Evolutionary conservation across 495 filamentous ascomycete species (phyloP), one percentile per base, ranked within the genome.

Genomic region (Talaromyces adpressus): DNA sequence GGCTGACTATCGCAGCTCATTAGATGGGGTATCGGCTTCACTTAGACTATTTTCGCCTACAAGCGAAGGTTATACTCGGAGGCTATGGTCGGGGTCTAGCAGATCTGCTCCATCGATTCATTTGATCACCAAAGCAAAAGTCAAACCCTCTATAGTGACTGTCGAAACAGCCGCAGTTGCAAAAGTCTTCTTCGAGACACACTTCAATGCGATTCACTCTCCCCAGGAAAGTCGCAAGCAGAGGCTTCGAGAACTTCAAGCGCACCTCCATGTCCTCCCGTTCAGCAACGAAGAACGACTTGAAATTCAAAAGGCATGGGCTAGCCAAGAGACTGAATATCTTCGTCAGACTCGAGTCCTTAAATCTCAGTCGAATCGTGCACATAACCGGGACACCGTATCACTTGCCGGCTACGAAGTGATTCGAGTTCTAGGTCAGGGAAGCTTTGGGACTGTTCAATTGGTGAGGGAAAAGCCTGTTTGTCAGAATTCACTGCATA

Each of bases 371-470:
- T 82, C 84, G 22, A 75, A 84, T 45, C 63, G 70, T n/a, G 63
- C 69, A 16, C 63, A 75, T 12, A 45, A 62, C 18, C 68, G 72
- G 2, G 74, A 77, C 39, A 72, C 76, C n/a, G 73, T 84, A 12
- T 80, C 80, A 4, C 71, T 83, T 29, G 83, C 84, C 3, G 87
- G 86, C n/a, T 97, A 91, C 66, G 90, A 96, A 66, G 76, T 86
- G 18, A 75, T 97, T 41, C 89, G 89, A 66, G 79, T 92, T n/a
- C 82, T 98, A n/a, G 93, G 93, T 0, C 95, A 93, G 72, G 93
- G 93, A 14, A 96, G 93, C 68, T 98, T 97, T 76, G 93, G 93
- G 2, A 88, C 96, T 61, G 93, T 98, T 6, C 82, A 88, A 53
- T 80, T 98, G 25, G 92, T 96, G 6, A 85, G 84, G 18, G 88